A percentile compares a stretch with the other conserved stretches of the same genome.
These are phyloP conservation scores for Podila minutissima DNA, from an alignment of 192 early-diverging fungal species.

Conservation along the genomic window DNA sequence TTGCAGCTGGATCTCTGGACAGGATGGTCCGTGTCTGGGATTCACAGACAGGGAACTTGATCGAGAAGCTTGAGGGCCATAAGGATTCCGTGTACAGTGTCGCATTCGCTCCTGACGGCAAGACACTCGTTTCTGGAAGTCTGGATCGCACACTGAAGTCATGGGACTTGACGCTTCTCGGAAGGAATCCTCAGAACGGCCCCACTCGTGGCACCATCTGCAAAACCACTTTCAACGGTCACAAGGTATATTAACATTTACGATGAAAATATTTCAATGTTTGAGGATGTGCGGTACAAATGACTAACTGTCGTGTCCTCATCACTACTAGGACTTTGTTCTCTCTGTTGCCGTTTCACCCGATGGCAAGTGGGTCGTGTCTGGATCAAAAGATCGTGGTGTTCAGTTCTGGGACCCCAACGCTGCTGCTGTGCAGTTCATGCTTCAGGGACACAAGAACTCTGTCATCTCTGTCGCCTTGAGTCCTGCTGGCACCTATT, in stretches of 20 bases:
- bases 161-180: conserved; percentile 81
- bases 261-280: too few relatives aligned
- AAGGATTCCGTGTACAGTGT: conserved; percentile 96
- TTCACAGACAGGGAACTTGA: conserved; percentile 71
- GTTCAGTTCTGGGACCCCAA: conserved; percentile 96
- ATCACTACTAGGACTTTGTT: conserved; percentile 81
- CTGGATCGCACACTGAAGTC: conserved; percentile 92
- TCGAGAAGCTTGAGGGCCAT: conserved; percentile 95
- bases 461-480: conserved; percentile 97
- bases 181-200: conserved; percentile 42
- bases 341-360: conserved; percentile 90
- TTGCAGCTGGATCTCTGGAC: conserved; percentile 92
- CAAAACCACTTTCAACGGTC: conserved; percentile 60
- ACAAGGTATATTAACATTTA: conserved; percentile 33
- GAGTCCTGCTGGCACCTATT: conserved; percentile 80
- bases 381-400: conserved; percentile 90
- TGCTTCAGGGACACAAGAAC: conserved; percentile 97
- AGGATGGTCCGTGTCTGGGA: conserved; percentile 96
- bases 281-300: too few relatives aligned
- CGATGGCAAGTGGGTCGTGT: conserved; percentile 90
- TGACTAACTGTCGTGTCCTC: too few relatives aligned
- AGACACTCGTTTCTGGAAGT: conserved; percentile 89
- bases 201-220: conserved; percentile 41
- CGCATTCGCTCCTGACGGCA: conserved; percentile 93
- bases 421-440: conserved; percentile 75